Conservation (phyloP, 352 stramenopile genomes). For the Chrysophaeum taylorii region DNA sequence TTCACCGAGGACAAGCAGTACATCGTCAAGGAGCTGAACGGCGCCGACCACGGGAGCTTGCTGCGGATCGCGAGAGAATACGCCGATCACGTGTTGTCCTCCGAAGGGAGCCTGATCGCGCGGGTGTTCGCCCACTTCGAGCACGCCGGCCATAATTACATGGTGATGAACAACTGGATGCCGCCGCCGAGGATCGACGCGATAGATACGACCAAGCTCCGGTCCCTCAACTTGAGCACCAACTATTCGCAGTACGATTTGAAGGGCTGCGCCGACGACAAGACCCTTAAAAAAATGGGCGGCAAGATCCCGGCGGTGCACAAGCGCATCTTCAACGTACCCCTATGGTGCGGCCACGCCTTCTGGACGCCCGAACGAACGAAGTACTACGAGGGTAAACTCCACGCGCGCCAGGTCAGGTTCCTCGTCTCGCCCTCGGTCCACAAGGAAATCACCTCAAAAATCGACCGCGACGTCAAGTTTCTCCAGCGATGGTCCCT, state of each 20-base stretch:
- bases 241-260: background rate
- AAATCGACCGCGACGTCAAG: no score
- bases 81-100: background rate
- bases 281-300: background rate
- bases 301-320: background rate
- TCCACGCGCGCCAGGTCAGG: background rate
- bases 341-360: background rate
- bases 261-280: slow-evolving; percentile 12
- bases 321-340: slow-evolving; percentile 1
- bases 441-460: no score
- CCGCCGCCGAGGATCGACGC: background rate
- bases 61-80: background rate
- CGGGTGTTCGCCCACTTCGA: background rate
- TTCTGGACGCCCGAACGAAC: slow-evolving; percentile 1
- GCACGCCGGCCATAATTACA: background rate
- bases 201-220: background rate
- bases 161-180: slow-evolving; percentile 15
- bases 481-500: no score
- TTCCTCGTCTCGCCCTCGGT: background rate
- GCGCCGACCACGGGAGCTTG: background rate
- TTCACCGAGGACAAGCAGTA: background rate
- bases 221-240: background rate
- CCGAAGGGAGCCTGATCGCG: background rate
- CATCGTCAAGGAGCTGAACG: slow-evolving; percentile 2
- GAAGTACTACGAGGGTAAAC: slow-evolving; percentile 1